These are phyloP conservation scores for Syzygium grande DNA, from an alignment of 345 rosid genomes.

Conservation along the genomic window DNA sequence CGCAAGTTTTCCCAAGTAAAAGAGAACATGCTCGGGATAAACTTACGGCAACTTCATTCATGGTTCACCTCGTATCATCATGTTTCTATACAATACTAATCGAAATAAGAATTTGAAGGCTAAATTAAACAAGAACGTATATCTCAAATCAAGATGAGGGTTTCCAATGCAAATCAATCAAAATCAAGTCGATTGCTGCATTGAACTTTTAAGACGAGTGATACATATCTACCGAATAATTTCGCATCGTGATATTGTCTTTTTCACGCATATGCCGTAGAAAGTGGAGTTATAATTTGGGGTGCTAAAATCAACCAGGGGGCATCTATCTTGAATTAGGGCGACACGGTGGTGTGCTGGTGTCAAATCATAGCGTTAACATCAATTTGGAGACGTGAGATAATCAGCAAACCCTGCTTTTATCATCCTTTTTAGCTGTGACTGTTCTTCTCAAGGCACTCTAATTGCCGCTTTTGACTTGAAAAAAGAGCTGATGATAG, in stretches of 20 bases:
- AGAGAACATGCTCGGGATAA: not conserved
- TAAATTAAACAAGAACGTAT: no score
- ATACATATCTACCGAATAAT: fast-evolving
- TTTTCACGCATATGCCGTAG: not conserved
- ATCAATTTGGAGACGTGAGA: not conserved
- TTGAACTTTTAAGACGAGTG: not conserved
- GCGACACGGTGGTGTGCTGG: not conserved
- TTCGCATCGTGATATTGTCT: not conserved
- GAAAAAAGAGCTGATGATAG: not conserved
- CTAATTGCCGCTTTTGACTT: not conserved
- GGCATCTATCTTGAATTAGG: not conserved
- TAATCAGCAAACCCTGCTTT: not conserved
- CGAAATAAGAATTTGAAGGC: not conserved
- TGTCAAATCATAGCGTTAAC: not conserved
- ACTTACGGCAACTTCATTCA: not conserved
- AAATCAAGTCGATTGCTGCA: not conserved
- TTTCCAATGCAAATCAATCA: not conserved
- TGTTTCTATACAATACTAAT: not conserved
- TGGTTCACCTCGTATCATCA: not conserved
- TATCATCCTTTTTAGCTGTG: not conserved
- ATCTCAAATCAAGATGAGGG: not conserved
- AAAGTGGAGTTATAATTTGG: not conserved
- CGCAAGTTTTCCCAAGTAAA: not conserved
- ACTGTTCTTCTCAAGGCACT: not conserved
- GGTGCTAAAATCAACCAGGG: not conserved